These are phyloP conservation scores for Saitoella complicata DNA, from an alignment of 805 yeast species.

Conservation along the genomic window DNA sequence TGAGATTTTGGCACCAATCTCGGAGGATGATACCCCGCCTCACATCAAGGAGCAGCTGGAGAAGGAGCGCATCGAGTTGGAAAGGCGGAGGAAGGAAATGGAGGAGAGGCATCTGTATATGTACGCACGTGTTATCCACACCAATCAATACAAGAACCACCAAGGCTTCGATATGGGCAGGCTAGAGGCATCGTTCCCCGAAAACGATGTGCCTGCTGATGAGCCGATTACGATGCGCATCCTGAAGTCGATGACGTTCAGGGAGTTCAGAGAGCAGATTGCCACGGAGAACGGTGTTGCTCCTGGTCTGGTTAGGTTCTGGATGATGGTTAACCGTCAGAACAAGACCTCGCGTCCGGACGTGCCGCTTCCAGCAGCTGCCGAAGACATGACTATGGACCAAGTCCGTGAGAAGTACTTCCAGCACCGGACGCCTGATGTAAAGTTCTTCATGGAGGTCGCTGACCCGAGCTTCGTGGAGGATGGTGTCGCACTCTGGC, in stretches of 20 bases:
- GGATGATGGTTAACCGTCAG: conserved; percentile 51
- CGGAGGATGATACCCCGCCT: conserved; percentile 42
- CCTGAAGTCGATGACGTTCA: conserved; percentile 38
- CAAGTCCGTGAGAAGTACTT: background rate
- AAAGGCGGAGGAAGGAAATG: conserved; percentile 36
- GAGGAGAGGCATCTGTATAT: conserved; percentile 58
- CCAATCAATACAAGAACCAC: conserved; percentile 37
- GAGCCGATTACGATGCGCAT: conserved; percentile 36
- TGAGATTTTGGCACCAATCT: conserved; percentile 41
- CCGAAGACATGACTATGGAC: conserved; percentile 1
- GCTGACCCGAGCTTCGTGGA: background rate
- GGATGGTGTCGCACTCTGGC: background rate
- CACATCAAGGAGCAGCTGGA: conserved; percentile 53
- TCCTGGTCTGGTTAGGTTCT: conserved; percentile 32
- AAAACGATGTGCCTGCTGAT: conserved; percentile 23
- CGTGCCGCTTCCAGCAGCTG: conserved; percentile 19
- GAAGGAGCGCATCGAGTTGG: conserved; percentile 43
- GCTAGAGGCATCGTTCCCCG: conserved; percentile 19
- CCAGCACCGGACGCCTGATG: background rate
- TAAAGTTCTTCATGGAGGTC: background rate
- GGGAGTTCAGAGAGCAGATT: conserved; percentile 34
- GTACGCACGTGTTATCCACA: conserved; percentile 40
- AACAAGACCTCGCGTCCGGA: conserved; percentile 59
- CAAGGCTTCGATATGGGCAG: conserved; percentile 58
- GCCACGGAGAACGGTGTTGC: conserved; percentile 28